Evolutionary conservation across 1,284 basidiomycete species (phyloP), one percentile per base, ranked within the genome.

Genomic region (Tilletia horrida): DNA sequence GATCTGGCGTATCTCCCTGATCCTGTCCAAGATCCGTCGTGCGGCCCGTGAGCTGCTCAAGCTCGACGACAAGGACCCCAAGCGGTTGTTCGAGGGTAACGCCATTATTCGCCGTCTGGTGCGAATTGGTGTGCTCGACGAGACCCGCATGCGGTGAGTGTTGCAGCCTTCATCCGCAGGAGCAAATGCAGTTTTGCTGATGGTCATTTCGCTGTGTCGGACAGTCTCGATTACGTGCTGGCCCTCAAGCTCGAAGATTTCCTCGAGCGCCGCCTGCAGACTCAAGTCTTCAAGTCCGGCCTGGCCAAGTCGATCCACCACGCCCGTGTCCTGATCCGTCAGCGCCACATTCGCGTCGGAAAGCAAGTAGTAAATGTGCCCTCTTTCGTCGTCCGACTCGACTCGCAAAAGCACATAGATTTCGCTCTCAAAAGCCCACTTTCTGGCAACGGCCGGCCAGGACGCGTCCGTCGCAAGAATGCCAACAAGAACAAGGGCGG

Each of bases 301-400:
- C 88, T 98, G 75, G 96, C 96, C 73, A 97, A 97, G 89, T 91
- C 89, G 78, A 97, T 98, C 81, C 96, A 99, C 85, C 96, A 98
- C 84, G 96, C 96, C 67, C 91, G 95, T 85, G 93, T 95, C 74
- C 87, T 99, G 82, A 98, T 99, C 86, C 88, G 91, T 83, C 96
- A 98, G 85, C 87, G 95, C 78, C 92, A 95, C 86, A 94, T 95
- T 81, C 92, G 91, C 77, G 96, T 98, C 83, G 96, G 95, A 84
- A 97, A 95, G 86, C 96, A 99, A 85, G 93, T 97, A 78, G 96
- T 99, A 86, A 95, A 97, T 86, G 92, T 97, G 66, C 96, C 96
- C 50, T 97, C 94, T 18, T 99, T 99, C 84, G 92, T 97, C 82
- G 96, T 99, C 80, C 93, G 84, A 72, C 82, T 84, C 63, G 83